Evolutionary conservation across 352 stramenopile genomes (phyloP).

Genomic region (Pythium guiyangense): DNA sequence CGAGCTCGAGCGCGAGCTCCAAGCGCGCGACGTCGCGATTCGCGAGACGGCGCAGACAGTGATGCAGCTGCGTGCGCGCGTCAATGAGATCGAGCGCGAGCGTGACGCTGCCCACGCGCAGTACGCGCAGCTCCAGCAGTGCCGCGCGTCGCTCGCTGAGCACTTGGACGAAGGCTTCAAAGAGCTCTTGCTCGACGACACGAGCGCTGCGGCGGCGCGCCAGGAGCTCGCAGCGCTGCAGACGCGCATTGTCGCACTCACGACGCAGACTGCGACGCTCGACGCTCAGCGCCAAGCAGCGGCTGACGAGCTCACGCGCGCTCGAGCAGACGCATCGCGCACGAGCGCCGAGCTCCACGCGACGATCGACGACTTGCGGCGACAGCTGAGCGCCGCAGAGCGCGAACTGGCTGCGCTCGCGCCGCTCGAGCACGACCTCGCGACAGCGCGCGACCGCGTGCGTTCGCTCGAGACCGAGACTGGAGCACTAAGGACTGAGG

Average conservation of each 20-base stretch:
- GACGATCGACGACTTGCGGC: constrained; percentile 38
- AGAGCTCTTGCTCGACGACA: constrained; percentile 59
- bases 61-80: constrained; percentile 30
- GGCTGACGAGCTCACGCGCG: too few species aligned
- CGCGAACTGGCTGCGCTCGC: constrained; percentile 26
- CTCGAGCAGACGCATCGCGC: too few species aligned
- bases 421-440: not conserved
- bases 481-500: not conserved
- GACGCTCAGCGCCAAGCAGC: too few species aligned
- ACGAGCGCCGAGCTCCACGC: constrained; percentile 25
- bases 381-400: constrained; percentile 44
- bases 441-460: not conserved
- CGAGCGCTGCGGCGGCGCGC: constrained; percentile 32
- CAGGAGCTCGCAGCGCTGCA: constrained; percentile 1
- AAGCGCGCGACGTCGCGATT: constrained; percentile 25
- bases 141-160: constrained; percentile 39
- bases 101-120: constrained; percentile 30
- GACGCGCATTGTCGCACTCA: constrained; percentile 8
- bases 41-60: constrained; percentile 35
- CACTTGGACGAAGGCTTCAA: constrained; percentile 70
- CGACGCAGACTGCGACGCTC: too few species aligned
- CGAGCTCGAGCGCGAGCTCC: constrained; percentile 39
- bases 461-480: too few species aligned
- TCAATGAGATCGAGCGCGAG: constrained; percentile 32
- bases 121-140: constrained; percentile 58